These are phyloP conservation scores for Colletotrichum phormii DNA, from an alignment of 2,329 filamentous ascomycete species.

Conservation along the genomic window DNA sequence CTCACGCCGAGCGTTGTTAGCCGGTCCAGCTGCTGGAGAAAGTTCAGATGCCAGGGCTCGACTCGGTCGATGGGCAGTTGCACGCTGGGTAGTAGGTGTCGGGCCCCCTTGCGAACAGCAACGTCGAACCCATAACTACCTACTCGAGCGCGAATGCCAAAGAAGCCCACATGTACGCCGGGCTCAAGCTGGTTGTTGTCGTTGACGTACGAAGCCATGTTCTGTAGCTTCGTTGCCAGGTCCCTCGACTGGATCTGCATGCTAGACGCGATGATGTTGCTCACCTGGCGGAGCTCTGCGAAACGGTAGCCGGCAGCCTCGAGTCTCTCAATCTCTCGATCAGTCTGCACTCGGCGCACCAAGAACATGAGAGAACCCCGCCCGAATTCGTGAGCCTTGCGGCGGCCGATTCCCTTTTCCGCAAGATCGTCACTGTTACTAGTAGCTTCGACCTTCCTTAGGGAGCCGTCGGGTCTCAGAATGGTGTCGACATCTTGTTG, in stretches of 20 bases:
- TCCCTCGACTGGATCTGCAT: conserved; percentile 78
- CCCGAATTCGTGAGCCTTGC: conserved; percentile 59
- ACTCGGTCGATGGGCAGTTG: conserved; percentile 65
- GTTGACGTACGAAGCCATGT: conserved; percentile 71
- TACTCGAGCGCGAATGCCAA: conserved; percentile 65
- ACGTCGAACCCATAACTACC: conserved; percentile 71
- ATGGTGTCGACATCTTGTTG: conserved; percentile 19
- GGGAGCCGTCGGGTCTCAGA: conserved; percentile 26
- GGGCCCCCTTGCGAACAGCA: conserved; percentile 65
- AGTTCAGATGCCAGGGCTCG: conserved; percentile 64
- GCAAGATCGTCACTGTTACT: conserved; percentile 47
- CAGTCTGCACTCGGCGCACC: conserved; percentile 70
- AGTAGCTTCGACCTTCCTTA: conserved; percentile 31
- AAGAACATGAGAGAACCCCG: conserved; percentile 86
- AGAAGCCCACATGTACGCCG: conserved; percentile 69
- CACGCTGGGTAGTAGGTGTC: conserved; percentile 71
- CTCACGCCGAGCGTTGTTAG: conserved; percentile 53
- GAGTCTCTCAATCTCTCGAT: conserved; percentile 71
- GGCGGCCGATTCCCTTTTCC: conserved; percentile 52
- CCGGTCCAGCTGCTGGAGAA: conserved; percentile 63
- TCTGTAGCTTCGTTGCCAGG: conserved; percentile 70
- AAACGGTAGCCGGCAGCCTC: conserved; percentile 84
- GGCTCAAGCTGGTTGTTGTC: conserved; percentile 59
- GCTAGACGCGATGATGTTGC: conserved; percentile 74
- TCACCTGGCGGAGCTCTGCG: conserved; percentile 75